Percentiles rank a stretch among this genome's conserved stretches.
These are phyloP conservation scores for Vitis amurensis DNA, from an alignment of 164 flowering plant species.

Conservation along the genomic window DNA sequence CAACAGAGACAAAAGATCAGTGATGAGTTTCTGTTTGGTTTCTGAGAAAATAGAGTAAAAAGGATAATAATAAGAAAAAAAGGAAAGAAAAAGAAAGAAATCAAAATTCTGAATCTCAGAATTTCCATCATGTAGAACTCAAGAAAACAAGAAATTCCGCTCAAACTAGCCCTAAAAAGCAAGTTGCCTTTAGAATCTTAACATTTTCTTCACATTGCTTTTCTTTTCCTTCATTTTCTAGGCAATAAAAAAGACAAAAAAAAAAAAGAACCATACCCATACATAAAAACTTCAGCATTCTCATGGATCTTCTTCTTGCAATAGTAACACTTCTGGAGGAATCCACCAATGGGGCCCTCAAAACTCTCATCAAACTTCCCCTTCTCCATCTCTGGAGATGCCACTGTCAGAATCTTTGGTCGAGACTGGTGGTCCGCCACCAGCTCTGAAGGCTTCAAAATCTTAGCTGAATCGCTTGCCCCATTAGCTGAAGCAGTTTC, in stretches of 20 bases:
- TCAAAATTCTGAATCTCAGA: too few relatives aligned
- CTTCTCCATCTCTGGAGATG: conserved; percentile 12
- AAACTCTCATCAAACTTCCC: background rate
- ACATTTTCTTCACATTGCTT: background rate
- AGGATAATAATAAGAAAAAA: too few relatives aligned
- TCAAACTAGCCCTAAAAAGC: background rate
- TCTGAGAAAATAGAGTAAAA: too few relatives aligned
- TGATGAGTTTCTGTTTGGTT: too few relatives aligned
- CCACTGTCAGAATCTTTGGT: conserved; percentile 7
- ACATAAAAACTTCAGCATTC: conserved; percentile 23
- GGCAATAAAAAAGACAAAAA: background rate
- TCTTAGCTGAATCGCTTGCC: background rate
- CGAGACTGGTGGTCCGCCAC: background rate
- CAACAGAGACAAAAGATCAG: too few relatives aligned
- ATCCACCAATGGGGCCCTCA: conserved; percentile 3
- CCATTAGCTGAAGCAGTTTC: too few relatives aligned
- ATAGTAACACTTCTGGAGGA: conserved; percentile 18
- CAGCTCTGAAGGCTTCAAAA: background rate
- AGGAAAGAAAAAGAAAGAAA: too few relatives aligned
- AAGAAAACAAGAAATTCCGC: too few relatives aligned
- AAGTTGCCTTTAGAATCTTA: background rate
- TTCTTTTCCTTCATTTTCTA: background rate
- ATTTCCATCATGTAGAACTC: background rate
- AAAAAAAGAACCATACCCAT: conserved; percentile 16
- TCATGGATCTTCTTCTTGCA: conserved; percentile 20